Evolutionary conservation across 208 protist species (phyloP), one percentile per base, ranked within the genome.

Genomic region (Balamuthia mandrillaris): DNA sequence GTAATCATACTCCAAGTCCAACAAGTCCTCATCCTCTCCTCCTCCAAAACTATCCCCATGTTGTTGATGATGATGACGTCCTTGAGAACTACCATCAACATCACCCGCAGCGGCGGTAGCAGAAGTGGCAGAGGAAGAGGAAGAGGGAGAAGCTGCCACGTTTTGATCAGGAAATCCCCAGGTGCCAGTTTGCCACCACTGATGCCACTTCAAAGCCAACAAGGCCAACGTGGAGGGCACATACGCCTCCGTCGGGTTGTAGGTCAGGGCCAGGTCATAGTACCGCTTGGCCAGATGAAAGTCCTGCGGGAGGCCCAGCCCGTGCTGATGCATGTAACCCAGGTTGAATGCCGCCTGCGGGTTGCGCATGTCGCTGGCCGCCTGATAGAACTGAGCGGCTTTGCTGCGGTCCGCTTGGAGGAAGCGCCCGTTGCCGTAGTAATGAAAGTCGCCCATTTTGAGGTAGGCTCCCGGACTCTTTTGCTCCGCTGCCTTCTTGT

Each of bases 211-310:
- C n/a, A n/a, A n/a, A n/a, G n/a, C 37, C 3, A 60, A n/a, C 7
- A 89, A 33, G 35, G 85, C 37, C 0, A 86, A 18, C 4, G 66
- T 79, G 1, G 87, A 37, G 0, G 87, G 85, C 5, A 89, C 31
- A 12, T 86, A 88, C 5, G 72, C 85, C 14, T 79, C 78, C n/a
- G n/a, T n/a, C 24, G 78, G 58, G 27, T 74, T 9, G 33, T 35
- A 54, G 0, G 12, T 14, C 6, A 78, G 18, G 21, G 88, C 81
- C 3, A 65, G 45, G n/a, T 90, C 88, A 27, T 90, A 90, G 29
- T 90, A 90, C 39, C 88, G 16, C 37, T 90, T 90, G 9, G 88
- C 85, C 12, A 90, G 68, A 27, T 72, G 51, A 3, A 90, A 44
- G 75, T 90, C 87, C 35, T 85, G 79, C 27, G 79, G 81, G 52